Evolutionary conservation across 2,329 filamentous ascomycete genomes (phyloP).

Genomic region (Stemphylium lycopersici): DNA sequence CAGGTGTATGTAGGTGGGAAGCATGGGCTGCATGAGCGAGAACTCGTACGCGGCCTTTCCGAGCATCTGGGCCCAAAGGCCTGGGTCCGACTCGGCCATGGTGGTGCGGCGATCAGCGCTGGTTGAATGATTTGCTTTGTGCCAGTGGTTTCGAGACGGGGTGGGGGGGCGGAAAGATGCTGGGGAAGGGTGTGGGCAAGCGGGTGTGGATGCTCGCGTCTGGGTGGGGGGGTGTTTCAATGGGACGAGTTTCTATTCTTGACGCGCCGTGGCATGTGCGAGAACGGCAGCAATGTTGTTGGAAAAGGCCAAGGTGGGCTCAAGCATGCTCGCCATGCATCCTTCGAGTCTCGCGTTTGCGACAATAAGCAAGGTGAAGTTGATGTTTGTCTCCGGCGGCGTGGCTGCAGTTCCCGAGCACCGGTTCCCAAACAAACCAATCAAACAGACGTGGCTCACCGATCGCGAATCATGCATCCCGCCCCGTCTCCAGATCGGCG

Average conservation of each 20-base stretch:
- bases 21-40: conserved; percentile 45
- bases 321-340: neutral
- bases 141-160: neutral
- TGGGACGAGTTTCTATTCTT: too few species aligned
- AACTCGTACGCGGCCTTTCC: conserved; percentile 53
- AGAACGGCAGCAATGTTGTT: too few species aligned
- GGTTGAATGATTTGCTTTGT: neutral
- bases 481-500: conserved; percentile 17
- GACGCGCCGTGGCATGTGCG: too few species aligned
- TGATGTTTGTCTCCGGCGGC: neutral
- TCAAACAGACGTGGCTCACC: conserved; percentile 12
- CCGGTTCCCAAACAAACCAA: conserved; percentile 11
- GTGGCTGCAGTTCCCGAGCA: conserved; percentile 1
- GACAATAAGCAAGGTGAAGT: neutral
- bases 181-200: neutral
- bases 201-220: neutral
- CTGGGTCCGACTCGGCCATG: conserved; percentile 42
- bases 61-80: conserved; percentile 36
- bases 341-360: neutral
- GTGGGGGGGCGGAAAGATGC: neutral
- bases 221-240: too few species aligned
- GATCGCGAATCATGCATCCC: conserved; percentile 17
- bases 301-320: neutral
- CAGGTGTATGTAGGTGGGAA: conserved; percentile 66
- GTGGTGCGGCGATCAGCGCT: conserved; percentile 11